Evolutionary conservation across 495 filamentous ascomycete genomes (phyloP).

Genomic region (Neurospora sp.): DNA sequence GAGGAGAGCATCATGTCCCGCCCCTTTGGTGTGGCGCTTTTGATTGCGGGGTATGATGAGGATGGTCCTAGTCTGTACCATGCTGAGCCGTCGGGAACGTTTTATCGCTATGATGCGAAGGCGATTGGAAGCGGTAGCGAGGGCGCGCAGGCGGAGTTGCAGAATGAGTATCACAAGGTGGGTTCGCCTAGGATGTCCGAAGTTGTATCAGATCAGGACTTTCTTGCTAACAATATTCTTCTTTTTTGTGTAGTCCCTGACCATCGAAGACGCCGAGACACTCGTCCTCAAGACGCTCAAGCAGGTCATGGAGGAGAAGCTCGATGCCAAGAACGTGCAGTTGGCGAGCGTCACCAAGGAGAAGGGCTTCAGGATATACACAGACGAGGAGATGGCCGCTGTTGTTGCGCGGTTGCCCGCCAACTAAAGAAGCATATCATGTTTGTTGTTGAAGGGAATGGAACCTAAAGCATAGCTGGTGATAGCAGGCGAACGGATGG

Average conservation of each 20-base stretch:
- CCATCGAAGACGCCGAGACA: slow-evolving; percentile 85
- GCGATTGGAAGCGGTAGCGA: slow-evolving; percentile 95
- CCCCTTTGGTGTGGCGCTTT: slow-evolving; percentile 90
- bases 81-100: slow-evolving; percentile 93
- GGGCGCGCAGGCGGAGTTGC: slow-evolving; percentile 92
- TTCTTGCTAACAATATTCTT: too few species aligned
- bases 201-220: too few species aligned
- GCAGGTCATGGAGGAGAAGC: slow-evolving; percentile 99
- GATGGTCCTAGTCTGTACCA: slow-evolving; percentile 97
- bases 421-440: slow-evolving; percentile 26
- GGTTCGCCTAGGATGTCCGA: too few species aligned
- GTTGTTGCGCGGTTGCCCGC: slow-evolving; percentile 67
- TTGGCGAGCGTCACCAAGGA: slow-evolving; percentile 96
- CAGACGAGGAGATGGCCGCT: slow-evolving; percentile 87
- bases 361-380: slow-evolving; percentile 95
- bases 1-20: slow-evolving; percentile 97
- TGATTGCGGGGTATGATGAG: slow-evolving; percentile 96
- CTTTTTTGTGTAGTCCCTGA: slow-evolving; percentile 41
- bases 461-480: not conserved
- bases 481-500: not conserved
- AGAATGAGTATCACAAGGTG: slow-evolving; percentile 94
- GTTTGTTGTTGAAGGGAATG: not conserved
- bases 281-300: slow-evolving; percentile 96
- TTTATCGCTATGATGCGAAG: slow-evolving; percentile 98
- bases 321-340: slow-evolving; percentile 97